Percentiles rank a stretch among this genome's conserved stretches.
Evolutionary conservation across 495 filamentous ascomycete genomes (phyloP).

Genomic region (Penicillium malachiteum): DNA sequence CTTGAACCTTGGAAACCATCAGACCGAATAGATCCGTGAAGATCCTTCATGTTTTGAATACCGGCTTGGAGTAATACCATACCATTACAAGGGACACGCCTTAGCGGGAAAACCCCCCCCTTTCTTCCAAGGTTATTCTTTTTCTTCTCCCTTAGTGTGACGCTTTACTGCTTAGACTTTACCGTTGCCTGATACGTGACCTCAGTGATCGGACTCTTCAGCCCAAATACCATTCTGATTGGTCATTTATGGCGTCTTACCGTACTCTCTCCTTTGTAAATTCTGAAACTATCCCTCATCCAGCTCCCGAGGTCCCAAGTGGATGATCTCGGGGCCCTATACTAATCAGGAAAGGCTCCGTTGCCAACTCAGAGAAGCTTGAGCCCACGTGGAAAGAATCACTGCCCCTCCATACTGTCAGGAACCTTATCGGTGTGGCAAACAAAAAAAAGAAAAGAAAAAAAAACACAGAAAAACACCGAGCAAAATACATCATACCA

Average conservation of each 20-base stretch:
- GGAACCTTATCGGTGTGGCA: conserved; percentile 17
- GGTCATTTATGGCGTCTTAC: conserved; percentile 1
- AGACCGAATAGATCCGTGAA: conserved; percentile 19
- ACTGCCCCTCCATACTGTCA: conserved; percentile 12
- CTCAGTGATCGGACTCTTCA: conserved; percentile 5
- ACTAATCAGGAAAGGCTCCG: conserved; percentile 12
- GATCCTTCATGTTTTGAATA: not conserved
- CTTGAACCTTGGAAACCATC: conserved; percentile 1
- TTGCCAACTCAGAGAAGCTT: conserved; percentile 9
- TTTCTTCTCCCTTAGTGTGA: not conserved
- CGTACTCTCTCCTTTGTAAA: not conserved
- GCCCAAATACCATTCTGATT: not conserved
- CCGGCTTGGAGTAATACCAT: not conserved
- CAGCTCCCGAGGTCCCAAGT: not conserved
- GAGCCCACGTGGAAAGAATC: conserved; percentile 22
- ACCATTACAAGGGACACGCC: not conserved
- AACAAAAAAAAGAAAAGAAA: not conserved
- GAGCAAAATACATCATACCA: not conserved
- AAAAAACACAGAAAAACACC: not conserved
- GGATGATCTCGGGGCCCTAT: conserved; percentile 7
- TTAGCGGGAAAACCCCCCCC: not conserved
- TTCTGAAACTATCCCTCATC: not conserved
- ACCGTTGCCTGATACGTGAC: not conserved
- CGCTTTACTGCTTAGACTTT: not conserved
- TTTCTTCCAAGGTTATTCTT: not conserved